Conservation (phyloP, 2,329 filamentous ascomycete species). For the Hypoxylon sp. region DNA sequence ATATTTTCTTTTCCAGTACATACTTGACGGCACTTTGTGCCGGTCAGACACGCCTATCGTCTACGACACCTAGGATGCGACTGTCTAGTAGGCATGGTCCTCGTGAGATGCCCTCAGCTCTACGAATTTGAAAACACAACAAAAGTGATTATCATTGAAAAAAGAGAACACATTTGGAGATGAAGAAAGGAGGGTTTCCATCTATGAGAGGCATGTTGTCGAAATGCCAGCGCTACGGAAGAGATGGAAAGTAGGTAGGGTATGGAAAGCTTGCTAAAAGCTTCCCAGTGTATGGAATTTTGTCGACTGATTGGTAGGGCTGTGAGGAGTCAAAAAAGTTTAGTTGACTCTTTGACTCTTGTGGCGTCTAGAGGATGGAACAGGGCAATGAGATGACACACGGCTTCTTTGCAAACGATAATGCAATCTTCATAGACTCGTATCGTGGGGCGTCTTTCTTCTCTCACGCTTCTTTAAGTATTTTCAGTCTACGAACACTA, state of each 20-base stretch:
- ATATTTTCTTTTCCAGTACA: slow-evolving; percentile 51
- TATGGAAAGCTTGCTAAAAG: slow-evolving; percentile 9
- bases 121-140: slow-evolving; percentile 15
- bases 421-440: slow-evolving; percentile 52
- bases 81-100: slow-evolving; percentile 2
- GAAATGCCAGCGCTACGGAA: slow-evolving; percentile 17
- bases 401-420: slow-evolving; percentile 47
- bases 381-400: slow-evolving; percentile 47
- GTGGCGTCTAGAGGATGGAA: slow-evolving; percentile 49
- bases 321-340: slow-evolving; percentile 32
- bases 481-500: slow-evolving; percentile 2
- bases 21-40: slow-evolving; percentile 45
- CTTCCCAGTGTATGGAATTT: slow-evolving; percentile 46
- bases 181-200: slow-evolving; percentile 6
- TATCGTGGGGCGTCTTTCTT: slow-evolving; percentile 35
- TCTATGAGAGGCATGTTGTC: slow-evolving; percentile 21
- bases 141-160: slow-evolving; percentile 22
- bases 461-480: slow-evolving; percentile 25
- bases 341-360: slow-evolving; percentile 34
- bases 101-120: slow-evolving; percentile 5
- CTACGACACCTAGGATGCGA: slow-evolving; percentile 12
- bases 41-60: slow-evolving; percentile 32
- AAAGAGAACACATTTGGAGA: slow-evolving; percentile 30
- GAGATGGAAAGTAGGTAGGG: slow-evolving; percentile 22
- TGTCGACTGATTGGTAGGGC: slow-evolving; percentile 37